phyloP scores from a whole-genome alignment of 163 green algal genomes.

The Scenedesmus sp. region DNA sequence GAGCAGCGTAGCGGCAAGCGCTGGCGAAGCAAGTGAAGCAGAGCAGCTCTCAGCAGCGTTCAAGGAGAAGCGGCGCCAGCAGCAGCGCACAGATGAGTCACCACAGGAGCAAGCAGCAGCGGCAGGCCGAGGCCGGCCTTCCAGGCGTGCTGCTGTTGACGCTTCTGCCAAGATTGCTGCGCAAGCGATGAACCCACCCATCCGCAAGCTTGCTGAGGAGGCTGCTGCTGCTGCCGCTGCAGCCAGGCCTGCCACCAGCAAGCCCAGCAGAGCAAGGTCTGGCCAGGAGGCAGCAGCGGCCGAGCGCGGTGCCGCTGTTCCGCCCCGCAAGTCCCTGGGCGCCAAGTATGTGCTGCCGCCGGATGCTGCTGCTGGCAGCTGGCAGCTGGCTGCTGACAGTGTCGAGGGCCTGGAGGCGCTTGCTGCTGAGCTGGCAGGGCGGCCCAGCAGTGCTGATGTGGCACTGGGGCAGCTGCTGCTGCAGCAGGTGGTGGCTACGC shows the following conservation, averaged over 20 bases:
- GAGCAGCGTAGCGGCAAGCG: background rate
- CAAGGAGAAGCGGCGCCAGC: constrained; percentile 29
- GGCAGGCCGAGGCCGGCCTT: constrained; percentile 7
- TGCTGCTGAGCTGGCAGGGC: background rate
- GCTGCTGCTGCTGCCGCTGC: constrained; percentile 12
- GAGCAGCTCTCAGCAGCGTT: too few relatives aligned
- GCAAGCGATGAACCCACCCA: constrained; percentile 4
- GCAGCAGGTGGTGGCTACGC: constrained; percentile 39
- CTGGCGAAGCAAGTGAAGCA: background rate
- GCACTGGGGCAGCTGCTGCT: constrained; percentile 41
- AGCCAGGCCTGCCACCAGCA: background rate
- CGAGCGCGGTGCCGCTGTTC: background rate
- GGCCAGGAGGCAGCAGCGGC: background rate
- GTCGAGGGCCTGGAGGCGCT: constrained; percentile 34
- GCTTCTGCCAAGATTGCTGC: constrained; percentile 43
- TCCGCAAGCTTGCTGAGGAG: constrained; percentile 31
- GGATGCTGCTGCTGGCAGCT: constrained; percentile 39
- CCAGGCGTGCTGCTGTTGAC: constrained; percentile 35
- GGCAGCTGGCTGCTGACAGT: constrained; percentile 34
- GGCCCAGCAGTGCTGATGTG: background rate
- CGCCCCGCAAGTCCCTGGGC: background rate
- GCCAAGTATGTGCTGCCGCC: constrained; percentile 47
- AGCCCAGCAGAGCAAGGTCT: background rate
- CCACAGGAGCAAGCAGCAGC: background rate
- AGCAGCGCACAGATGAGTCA: background rate